Percentiles rank a stretch among this genome's conserved stretches.
These are phyloP conservation scores for Stemphylium beticola DNA, from an alignment of 2,329 filamentous ascomycete species.

Conservation along the genomic window DNA sequence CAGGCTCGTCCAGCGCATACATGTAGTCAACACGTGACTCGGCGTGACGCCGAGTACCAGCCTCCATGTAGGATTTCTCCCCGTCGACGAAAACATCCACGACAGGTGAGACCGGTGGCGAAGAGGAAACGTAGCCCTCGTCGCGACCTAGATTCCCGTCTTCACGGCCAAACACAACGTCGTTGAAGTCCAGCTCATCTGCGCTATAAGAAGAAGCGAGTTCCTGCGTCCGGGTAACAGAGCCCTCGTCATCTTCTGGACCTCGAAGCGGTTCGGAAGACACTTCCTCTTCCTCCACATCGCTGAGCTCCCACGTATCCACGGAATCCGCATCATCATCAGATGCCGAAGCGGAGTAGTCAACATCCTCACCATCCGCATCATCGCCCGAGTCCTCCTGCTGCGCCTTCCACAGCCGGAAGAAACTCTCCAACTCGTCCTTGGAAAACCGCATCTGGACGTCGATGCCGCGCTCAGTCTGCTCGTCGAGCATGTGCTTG, in stretches of 20 bases:
- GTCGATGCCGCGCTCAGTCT: neutral
- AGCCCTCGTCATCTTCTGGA: neutral
- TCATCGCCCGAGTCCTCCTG: neutral
- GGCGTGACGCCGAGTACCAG: neutral
- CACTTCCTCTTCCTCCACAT: neutral
- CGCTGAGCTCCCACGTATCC: neutral
- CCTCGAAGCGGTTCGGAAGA: neutral
- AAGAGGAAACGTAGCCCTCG: conserved; percentile 18
- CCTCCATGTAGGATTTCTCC: neutral
- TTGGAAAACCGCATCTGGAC: neutral
- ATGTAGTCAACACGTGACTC: conserved; percentile 3
- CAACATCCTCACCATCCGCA: neutral
- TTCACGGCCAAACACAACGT: conserved; percentile 5
- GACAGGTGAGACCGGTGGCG: conserved; percentile 3
- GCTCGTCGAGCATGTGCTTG: neutral
- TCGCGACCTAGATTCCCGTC: neutral
- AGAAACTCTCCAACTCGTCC: neutral
- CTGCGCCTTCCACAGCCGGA: neutral
- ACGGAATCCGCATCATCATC: neutral
- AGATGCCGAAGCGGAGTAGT: neutral
- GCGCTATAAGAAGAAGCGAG: neutral
- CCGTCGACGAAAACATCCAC: neutral
- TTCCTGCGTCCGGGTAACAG: neutral
- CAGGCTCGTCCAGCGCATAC: conserved; percentile 6
- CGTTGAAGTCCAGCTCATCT: conserved; percentile 11